A percentile compares a stretch with the other conserved stretches of the same genome.
phyloP scores from a whole-genome alignment of 2,329 filamentous ascomycete genomes.

The Chaetothyriales sp. region DNA sequence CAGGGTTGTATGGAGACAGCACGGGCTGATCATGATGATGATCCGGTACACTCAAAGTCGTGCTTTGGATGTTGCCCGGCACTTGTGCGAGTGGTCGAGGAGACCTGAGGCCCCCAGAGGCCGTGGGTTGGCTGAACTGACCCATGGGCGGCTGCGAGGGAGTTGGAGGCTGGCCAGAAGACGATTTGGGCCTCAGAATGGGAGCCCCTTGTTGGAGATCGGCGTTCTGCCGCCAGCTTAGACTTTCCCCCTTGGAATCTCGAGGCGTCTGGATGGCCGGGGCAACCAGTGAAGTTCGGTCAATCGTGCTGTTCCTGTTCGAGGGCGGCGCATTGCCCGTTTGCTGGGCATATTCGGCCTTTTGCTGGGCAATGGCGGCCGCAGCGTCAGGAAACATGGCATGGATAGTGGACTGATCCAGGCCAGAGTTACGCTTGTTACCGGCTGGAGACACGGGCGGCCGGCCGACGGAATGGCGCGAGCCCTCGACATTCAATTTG shows the following conservation, averaged over 20 bases:
- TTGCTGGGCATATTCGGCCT: slow-evolving; percentile 91
- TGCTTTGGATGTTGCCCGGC: slow-evolving; percentile 62
- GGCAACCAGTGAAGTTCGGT: slow-evolving; percentile 57
- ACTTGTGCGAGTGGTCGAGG: slow-evolving; percentile 53
- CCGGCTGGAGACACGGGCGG: slow-evolving; percentile 56
- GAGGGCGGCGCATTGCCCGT: slow-evolving; percentile 80
- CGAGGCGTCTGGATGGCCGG: slow-evolving; percentile 59
- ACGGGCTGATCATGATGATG: slow-evolving; percentile 62
- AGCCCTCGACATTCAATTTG: slow-evolving; percentile 76
- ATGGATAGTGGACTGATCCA: slow-evolving; percentile 86
- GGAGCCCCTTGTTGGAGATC: slow-evolving; percentile 36
- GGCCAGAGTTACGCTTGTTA: slow-evolving; percentile 82
- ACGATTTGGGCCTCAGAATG: slow-evolving; percentile 54
- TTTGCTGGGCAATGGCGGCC: slow-evolving; percentile 91
- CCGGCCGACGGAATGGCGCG: slow-evolving; percentile 72
- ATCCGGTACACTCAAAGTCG: slow-evolving; percentile 61
- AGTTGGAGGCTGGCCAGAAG: slow-evolving; percentile 54
- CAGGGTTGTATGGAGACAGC: slow-evolving; percentile 62
- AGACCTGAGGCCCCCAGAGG: slow-evolving; percentile 63
- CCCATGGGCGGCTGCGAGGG: slow-evolving; percentile 52
- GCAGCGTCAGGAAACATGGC: slow-evolving; percentile 98
- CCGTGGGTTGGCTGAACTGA: slow-evolving; percentile 75
- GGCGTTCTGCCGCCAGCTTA: slow-evolving; percentile 49
- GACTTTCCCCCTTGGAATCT: slow-evolving; percentile 42
- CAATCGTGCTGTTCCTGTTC: slow-evolving; percentile 75